Evolutionary conservation across 1,284 basidiomycete genomes (phyloP), one percentile per base, ranked within the genome.

Genomic region (Pseudozyma sp.): DNA sequence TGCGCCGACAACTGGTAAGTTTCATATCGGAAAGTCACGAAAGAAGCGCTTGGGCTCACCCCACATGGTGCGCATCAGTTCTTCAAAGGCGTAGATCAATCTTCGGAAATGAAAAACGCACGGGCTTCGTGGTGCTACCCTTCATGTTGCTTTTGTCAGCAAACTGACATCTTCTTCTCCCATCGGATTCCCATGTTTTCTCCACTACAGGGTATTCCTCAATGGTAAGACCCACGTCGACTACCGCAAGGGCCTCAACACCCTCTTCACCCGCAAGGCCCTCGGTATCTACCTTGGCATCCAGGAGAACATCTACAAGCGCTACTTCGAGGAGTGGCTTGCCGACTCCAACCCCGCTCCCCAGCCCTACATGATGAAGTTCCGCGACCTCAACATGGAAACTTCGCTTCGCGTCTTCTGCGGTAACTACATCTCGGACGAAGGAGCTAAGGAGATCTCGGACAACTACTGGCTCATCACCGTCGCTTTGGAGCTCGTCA

Each of bases 401-500:
- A 96, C 95, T 3, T 98, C 95, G 12, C 90, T 99, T 36, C 90
- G 91, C 57, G 96, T 98, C 62, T 99, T 99, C 87, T 93, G 95
- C 83, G 96, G 96, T 44, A 87, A 89, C 74, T 93, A 99, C 86
- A 92, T 99, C 77, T 90, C 93, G 35, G 91, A 93, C 12, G 86
- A 90, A 12, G 93, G 92, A 49, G 90, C 91, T 39, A 83, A 87
- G 38, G 92, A 94, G 85, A 95, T 99, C 83, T 92, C 90, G 83
- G 91, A 93, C 77, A 94, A 94, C 85, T 99, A 98, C 88, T 99
- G 96, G 96, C 88, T 89, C 70, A 97, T 99, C 86, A 98, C 96
- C 16, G 87, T 91, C 77, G 94, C 96, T 1, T 91, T 99, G 49
- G 94, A 99, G 86, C 92, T 99, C 62, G 96, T 99, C 88, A 99